These are phyloP conservation scores for Funneliformis geosporum DNA, from an alignment of 192 early-diverging fungal genomes.

Conservation along the genomic window DNA sequence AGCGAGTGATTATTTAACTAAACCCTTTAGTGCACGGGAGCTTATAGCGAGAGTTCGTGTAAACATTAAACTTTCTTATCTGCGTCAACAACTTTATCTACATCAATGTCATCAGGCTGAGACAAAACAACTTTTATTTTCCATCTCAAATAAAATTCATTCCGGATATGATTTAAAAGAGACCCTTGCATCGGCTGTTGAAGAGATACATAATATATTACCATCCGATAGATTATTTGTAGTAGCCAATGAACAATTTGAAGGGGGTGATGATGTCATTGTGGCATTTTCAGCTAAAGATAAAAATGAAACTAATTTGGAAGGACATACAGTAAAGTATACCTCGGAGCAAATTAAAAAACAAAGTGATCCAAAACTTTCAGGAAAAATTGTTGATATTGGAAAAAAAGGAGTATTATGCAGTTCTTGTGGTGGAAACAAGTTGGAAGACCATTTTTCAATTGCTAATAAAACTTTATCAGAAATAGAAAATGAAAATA, in stretches of 20 bases:
- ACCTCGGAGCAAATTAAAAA: background rate
- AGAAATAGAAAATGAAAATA: background rate
- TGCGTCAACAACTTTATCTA: conserved; percentile 45
- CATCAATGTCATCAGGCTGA: conserved; percentile 40
- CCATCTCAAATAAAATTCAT: conserved; percentile 40
- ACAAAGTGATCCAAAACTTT: background rate
- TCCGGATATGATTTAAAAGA: conserved; percentile 39
- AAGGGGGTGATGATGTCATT: background rate
- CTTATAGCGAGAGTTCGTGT: conserved; percentile 56
- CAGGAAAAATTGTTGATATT: background rate
- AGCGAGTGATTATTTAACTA: conserved; percentile 62
- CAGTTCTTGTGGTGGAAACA: background rate
- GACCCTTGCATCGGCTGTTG: conserved; percentile 37
- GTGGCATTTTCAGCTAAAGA: background rate
- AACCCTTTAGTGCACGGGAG: conserved; percentile 52
- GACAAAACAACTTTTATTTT: conserved; percentile 45
- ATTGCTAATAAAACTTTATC: background rate
- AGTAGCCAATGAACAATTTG: conserved; percentile 26
- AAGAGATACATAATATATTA: conserved; percentile 42
- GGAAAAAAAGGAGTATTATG: background rate
- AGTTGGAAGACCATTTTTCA: background rate
- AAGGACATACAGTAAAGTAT: background rate
- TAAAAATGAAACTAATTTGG: background rate
- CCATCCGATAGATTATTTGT: conserved; percentile 41
- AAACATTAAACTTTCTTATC: conserved; percentile 50